Evolutionary conservation across 306 rosid genomes (phyloP), one percentile per base, ranked within the genome.

Genomic region (Cucurbita argyrosperma): DNA sequence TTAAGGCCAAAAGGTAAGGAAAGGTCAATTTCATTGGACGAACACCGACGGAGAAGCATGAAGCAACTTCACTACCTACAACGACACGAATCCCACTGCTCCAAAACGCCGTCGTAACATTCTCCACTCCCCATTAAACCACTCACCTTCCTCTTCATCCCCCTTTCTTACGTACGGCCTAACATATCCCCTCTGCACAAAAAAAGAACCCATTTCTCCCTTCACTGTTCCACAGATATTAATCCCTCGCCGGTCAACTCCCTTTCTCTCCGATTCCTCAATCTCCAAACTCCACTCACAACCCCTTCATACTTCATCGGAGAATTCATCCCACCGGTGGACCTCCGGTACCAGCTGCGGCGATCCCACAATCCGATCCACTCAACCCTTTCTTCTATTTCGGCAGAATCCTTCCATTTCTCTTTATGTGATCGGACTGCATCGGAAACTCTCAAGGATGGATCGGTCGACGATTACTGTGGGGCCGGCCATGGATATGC

Each of bases 401-500:
- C n/a, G 19, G 7, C 13, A 3, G n/a, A 21, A 54, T 49, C 23
- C 26, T 67, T 39, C 52, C 46, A 37, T 12, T 65, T 45, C 75
- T 63, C 69, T 49, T 50, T 58, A 90, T 83, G 85, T 79, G 82
- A 86, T 8, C 46, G 79, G 61, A 46, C 30, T 12, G 30, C 38
- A 66, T 35, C 63, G 81, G 79, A 74, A 74, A 42, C 69, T 58
- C 38, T 23, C 52, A 42, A 13, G 26, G 65, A 91, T 94, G 99
- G 88, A 94, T 87, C 95, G 92, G 85, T 40, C 87, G 79, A 70
- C 84, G 78, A 21, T 90, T 43, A 86, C 92, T 42, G 81, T 82
- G 39, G 97, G 95, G 55, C 90, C 97, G 79, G 88, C 75, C 47
- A 74, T 87, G 88, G 97, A 90, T 40, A 74, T 89, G 88, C 97